phyloP scores from a whole-genome alignment of 371 early-diverging fungal genomes.

The Lichtheimia corymbifera region DNA sequence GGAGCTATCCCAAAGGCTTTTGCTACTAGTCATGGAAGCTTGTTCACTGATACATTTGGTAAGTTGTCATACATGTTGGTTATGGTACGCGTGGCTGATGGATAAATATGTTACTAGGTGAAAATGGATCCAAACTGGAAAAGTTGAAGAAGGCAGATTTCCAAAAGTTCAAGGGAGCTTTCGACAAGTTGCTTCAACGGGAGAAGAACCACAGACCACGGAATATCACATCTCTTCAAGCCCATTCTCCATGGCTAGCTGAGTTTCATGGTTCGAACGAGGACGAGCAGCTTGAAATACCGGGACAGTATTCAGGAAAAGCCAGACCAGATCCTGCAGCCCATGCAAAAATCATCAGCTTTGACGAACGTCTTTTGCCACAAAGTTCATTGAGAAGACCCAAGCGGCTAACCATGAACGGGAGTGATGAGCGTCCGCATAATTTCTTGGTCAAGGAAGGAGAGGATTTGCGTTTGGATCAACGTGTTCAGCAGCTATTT shows the following conservation, averaged over 20 bases:
- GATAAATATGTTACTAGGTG: constrained; percentile 23
- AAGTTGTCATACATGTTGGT: constrained; percentile 39
- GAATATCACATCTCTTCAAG: constrained; percentile 44
- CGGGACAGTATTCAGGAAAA: constrained; percentile 71
- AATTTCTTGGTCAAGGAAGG: constrained; percentile 82
- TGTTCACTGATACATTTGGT: constrained; percentile 24
- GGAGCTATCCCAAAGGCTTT: constrained; percentile 48
- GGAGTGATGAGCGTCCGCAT: constrained; percentile 71
- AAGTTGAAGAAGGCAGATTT: constrained; percentile 32
- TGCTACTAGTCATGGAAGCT: constrained; percentile 51
- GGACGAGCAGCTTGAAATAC: constrained; percentile 65
- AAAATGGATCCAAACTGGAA: constrained; percentile 47
- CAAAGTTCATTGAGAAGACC: constrained; percentile 76
- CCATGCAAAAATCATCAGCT: constrained; percentile 60
- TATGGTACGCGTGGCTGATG: not conserved
- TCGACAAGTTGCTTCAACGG: constrained; percentile 23
- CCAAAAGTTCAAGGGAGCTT: not conserved
- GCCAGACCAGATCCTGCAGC: constrained; percentile 48
- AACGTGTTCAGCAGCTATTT: constrained; percentile 79
- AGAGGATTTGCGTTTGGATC: constrained; percentile 81
- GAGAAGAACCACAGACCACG: not conserved
- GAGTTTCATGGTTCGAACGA: constrained; percentile 41
- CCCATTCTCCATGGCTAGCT: constrained; percentile 73
- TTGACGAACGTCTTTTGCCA: constrained; percentile 63
- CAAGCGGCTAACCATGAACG: constrained; percentile 70